These are phyloP conservation scores for Metarhizium anisopliae DNA, from an alignment of 2,329 filamentous ascomycete species.

Conservation along the genomic window DNA sequence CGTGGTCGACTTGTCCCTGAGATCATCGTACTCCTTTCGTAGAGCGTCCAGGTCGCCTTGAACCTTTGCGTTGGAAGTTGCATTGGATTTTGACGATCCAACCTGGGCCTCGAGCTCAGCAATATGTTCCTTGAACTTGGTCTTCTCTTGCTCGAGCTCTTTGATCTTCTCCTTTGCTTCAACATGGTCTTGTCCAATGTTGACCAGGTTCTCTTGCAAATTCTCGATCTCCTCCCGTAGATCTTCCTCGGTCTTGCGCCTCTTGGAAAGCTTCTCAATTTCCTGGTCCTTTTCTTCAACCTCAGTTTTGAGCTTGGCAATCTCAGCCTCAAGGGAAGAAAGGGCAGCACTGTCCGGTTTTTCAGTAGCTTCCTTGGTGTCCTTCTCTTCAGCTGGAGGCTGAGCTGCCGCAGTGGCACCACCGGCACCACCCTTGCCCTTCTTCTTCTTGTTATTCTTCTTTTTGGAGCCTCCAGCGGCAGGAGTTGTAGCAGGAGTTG, in stretches of 20 bases:
- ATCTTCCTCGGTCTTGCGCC: conserved; percentile 67
- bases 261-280: conserved; percentile 62
- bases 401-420: conserved; percentile 26
- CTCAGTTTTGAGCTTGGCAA: conserved; percentile 41
- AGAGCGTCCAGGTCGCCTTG: conserved; percentile 50
- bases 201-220: conserved; percentile 68
- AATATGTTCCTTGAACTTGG: conserved; percentile 52
- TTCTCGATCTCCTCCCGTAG: conserved; percentile 79
- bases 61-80: conserved; percentile 43
- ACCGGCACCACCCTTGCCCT: conserved; percentile 59
- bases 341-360: conserved; percentile 17
- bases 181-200: conserved; percentile 75
- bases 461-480: conserved; percentile 27
- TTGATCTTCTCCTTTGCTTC: conserved; percentile 72
- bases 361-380: background rate
- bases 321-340: conserved; percentile 37
- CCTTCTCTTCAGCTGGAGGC: conserved; percentile 25
- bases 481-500: conserved; percentile 13
- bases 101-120: conserved; percentile 64
- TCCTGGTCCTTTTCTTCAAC: conserved; percentile 58
- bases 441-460: conserved; percentile 89
- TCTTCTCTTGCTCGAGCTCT: conserved; percentile 60
- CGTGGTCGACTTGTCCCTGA: conserved; percentile 59
- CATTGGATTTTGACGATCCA: conserved; percentile 23
- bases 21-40: conserved; percentile 50